A percentile compares a stretch with the other conserved stretches of the same genome.
Conservation (phyloP, 2,329 filamentous ascomycete species). For the Fulvia fulva region DNA sequence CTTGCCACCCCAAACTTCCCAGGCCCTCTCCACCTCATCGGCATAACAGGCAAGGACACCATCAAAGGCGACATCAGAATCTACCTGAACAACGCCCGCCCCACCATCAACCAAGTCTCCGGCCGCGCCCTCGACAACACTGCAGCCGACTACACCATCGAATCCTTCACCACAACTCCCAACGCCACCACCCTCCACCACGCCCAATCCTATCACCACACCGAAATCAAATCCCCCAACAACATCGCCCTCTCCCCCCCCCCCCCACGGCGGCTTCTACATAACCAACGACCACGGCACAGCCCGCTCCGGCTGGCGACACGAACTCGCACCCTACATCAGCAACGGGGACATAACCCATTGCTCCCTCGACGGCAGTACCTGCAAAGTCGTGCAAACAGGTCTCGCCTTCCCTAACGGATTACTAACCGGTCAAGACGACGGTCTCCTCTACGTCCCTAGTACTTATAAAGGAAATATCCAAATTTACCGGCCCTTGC, state of each 20-base stretch:
- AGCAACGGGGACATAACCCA: constrained; percentile 19
- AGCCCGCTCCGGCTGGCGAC: constrained; percentile 10
- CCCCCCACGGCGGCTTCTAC: constrained; percentile 13
- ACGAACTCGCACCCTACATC: constrained; percentile 13
- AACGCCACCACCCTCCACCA: constrained; percentile 8
- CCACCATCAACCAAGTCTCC: constrained; percentile 13
- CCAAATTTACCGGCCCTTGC: constrained; percentile 12
- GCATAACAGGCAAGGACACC: constrained; percentile 13
- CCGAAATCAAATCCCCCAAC: constrained; percentile 21
- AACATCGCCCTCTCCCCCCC: constrained; percentile 16
- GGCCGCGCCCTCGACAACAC: constrained; percentile 12
- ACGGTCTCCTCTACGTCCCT: constrained; percentile 19
- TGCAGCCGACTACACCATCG: constrained; percentile 20
- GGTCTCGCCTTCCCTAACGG: constrained; percentile 21
- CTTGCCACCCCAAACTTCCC: constrained; percentile 13
- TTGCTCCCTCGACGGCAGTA: constrained; percentile 6
- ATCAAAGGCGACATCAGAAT: constrained; percentile 10
- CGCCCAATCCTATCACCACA: constrained; percentile 12
- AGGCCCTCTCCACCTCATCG: constrained; percentile 18
- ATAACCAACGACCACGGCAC: constrained; percentile 25
- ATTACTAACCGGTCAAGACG: constrained; percentile 8
- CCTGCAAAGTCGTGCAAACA: constrained; percentile 10
- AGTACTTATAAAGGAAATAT: constrained; percentile 16
- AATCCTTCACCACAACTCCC: constrained; percentile 12
- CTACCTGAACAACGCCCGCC: constrained; percentile 17